Base-by-base conservation (phyloP, 2,329 filamentous ascomycete genomes). In the Pseudonectria foliicola region DNA sequence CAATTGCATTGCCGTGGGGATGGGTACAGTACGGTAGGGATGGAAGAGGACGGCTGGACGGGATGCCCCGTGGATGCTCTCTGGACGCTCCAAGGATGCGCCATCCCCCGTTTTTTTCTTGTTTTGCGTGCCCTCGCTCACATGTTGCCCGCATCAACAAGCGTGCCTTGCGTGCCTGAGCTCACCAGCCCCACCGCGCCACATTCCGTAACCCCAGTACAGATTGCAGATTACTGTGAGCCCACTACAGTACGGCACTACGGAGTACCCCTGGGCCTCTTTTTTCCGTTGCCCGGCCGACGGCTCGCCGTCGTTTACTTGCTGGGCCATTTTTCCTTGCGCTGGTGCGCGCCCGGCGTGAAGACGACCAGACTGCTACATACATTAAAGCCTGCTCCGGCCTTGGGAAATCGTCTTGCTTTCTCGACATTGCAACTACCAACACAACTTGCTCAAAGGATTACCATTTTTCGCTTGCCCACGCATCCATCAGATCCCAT, bases 271-370 rank as follows among this genome's bases (percentile, higher is more conserved):
- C 18, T 21, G 18, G 18, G 18, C 18, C 18, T n/a, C n/a, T 21
- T 21, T 21, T 21, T 21, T n/a, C 13, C 23, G 54, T 56, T 56
- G 50, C 51, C 42, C 40, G 11, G 49, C 38, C 42, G 45, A 56
- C 53, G 12, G 11, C 4, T 29, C 18, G 15, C 10, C 31, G 32
- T 26, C 42, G 42, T 50, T 54, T 42, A 53, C 48, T 49, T 45
- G 36, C 21, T 28, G 4, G 10, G 24, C 26, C 24, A 33, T 25
- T 31, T 34, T 34, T 26, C 25, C 13, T 24, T 15, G n/a, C 23
- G 3, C 30, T 18, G 18, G 37, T 39, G 33, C 36, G 39, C 33
- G 39, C 33, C 29, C n/a, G 33, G 15, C 21, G 24, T 25, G 13
- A 13, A 28, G 25, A n/a, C n/a, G 30, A 11, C 23, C 13, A 30